Percentiles rank a stretch among this genome's conserved stretches.
Conservation (phyloP, 345 rosid species). For the Lenwebbia sp. region DNA sequence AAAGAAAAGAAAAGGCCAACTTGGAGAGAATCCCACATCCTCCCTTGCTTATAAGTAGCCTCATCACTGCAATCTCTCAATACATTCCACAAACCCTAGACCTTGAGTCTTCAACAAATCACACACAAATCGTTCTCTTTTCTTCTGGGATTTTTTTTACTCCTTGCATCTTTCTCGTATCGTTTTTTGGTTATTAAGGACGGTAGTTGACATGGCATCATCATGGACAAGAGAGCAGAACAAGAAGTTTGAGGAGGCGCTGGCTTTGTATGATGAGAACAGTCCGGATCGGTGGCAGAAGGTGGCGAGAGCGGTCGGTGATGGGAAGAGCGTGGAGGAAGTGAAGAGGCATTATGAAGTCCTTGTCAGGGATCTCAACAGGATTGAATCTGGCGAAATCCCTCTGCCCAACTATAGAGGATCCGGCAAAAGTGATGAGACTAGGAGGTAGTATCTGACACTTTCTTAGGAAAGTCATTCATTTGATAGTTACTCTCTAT, state of each 20-base stretch:
- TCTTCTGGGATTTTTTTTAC: neutral
- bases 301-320: conserved; percentile 8
- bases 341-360: conserved; percentile 14
- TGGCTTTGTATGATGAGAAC: conserved; percentile 9
- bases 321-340: conserved; percentile 7
- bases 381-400: conserved; percentile 9
- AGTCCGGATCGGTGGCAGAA: conserved; percentile 10
- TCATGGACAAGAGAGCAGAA: conserved; percentile 13
- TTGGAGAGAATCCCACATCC: neutral
- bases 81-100: neutral
- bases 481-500: neutral
- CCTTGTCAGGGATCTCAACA: conserved; percentile 7
- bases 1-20: neutral
- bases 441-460: neutral
- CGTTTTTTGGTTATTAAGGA: neutral
- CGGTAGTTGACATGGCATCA: neutral
- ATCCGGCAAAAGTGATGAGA: neutral
- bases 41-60: neutral
- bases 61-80: neutral
- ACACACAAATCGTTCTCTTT: neutral
- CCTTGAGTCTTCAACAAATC: neutral
- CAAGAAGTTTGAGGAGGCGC: conserved; percentile 13
- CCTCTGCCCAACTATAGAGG: conserved; percentile 7
- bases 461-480: neutral
- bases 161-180: neutral